Evolutionary conservation across 164 flowering plant genomes (phyloP).

Genomic region (Aristolochia californica): DNA sequence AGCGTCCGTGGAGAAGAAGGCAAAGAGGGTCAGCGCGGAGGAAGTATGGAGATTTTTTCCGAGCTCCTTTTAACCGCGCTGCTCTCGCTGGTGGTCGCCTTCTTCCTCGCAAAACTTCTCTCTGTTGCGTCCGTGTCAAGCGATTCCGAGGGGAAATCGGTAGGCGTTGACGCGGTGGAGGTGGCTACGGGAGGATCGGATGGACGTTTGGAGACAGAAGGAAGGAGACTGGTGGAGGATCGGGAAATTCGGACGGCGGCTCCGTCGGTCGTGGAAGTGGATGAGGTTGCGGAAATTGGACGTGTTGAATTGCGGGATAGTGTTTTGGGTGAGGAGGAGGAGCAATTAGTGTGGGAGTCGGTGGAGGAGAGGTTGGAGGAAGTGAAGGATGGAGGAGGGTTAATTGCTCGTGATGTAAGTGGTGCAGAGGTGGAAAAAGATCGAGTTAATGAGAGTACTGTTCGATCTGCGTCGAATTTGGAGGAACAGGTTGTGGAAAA

Average conservation of each 20-base stretch:
- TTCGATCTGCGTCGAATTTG: background rate
- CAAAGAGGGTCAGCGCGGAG: background rate
- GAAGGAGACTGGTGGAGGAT: background rate
- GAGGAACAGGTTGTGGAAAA: background rate
- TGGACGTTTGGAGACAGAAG: slow-evolving; percentile 1
- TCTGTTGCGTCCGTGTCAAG: slow-evolving; percentile 20
- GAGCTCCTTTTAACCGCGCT: slow-evolving; percentile 34
- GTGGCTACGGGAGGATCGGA: background rate
- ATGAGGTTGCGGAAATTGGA: background rate
- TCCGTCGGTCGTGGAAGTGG: background rate
- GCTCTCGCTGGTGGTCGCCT: slow-evolving; percentile 38
- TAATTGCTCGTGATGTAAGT: background rate
- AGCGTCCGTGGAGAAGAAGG: background rate
- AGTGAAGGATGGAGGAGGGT: background rate
- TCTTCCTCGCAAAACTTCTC: slow-evolving; percentile 44
- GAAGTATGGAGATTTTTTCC: slow-evolving; percentile 35
- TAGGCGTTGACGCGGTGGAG: background rate
- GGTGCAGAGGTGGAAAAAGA: background rate
- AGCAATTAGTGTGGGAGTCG: background rate
- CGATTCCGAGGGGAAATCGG: background rate
- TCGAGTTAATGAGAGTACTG: background rate
- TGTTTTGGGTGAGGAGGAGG: background rate
- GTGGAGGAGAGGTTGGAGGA: background rate
- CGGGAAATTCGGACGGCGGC: background rate
- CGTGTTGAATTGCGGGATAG: background rate